phyloP scores from a whole-genome alignment of 2,329 filamentous ascomycete species.

The Penicillium polonicum region DNA sequence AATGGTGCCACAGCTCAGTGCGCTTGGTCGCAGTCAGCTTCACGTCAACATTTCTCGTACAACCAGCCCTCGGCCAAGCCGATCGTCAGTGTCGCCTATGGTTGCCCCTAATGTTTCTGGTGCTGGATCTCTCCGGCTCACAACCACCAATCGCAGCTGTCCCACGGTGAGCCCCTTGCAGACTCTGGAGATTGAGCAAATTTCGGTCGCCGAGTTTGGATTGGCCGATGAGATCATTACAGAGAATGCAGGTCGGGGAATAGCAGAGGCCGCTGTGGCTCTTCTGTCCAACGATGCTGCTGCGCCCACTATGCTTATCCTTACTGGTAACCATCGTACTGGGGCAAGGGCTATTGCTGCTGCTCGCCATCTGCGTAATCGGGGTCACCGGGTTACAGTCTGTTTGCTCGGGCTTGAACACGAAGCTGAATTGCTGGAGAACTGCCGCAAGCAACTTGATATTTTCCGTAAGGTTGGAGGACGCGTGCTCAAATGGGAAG shows the following conservation, averaged over 20 bases:
- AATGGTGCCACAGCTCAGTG: slow-evolving; percentile 36
- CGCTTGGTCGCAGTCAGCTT: slow-evolving; percentile 36
- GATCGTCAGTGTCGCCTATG: slow-evolving; percentile 45
- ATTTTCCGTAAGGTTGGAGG: slow-evolving; percentile 83
- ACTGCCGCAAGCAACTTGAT: slow-evolving; percentile 75
- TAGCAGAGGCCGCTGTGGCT: slow-evolving; percentile 75
- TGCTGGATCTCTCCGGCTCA: slow-evolving; percentile 50
- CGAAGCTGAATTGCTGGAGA: slow-evolving; percentile 75
- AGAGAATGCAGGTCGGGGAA: slow-evolving; percentile 84
- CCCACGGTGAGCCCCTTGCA: slow-evolving; percentile 68
- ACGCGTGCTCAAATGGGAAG: slow-evolving; percentile 63
- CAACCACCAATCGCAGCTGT: slow-evolving; percentile 55
- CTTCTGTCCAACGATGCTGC: slow-evolving; percentile 59
- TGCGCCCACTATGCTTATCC: slow-evolving; percentile 65
- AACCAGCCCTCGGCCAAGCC: slow-evolving; percentile 42
- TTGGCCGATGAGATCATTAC: slow-evolving; percentile 86
- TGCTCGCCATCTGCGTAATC: slow-evolving; percentile 80
- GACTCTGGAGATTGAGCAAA: slow-evolving; percentile 89
- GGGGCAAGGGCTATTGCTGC: slow-evolving; percentile 82
- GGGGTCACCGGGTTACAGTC: slow-evolving; percentile 75
- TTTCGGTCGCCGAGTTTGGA: slow-evolving; percentile 82
- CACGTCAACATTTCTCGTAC: slow-evolving; percentile 35
- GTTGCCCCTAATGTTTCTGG: slow-evolving; percentile 38
- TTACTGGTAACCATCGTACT: slow-evolving; percentile 94
- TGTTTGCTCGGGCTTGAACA: slow-evolving; percentile 83